Conservation (phyloP, 768 basidiomycete species). For the Russula ochroleuca region DNA sequence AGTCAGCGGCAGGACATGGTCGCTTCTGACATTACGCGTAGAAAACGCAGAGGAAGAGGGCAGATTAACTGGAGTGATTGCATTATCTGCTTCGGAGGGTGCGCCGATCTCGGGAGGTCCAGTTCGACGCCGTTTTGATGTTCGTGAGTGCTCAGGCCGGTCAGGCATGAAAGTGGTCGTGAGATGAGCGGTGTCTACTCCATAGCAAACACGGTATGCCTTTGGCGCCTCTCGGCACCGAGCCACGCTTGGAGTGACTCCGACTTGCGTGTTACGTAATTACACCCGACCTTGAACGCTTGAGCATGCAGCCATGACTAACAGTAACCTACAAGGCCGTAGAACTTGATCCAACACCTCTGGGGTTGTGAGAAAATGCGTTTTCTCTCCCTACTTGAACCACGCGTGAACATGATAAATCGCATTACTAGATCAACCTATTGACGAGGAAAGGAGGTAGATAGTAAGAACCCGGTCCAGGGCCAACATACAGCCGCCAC, state of each 20-base stretch:
- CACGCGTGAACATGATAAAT: neutral
- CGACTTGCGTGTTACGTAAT: no score
- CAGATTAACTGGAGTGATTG: constrained; percentile 36
- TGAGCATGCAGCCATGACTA: no score
- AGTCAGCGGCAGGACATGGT: constrained; percentile 42
- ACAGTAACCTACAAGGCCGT: no score
- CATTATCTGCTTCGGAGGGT: constrained; percentile 43
- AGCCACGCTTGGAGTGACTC: neutral
- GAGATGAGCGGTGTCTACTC: neutral
- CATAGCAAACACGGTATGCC: no score
- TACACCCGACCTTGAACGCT: no score
- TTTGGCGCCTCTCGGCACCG: neutral
- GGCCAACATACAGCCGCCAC: constrained; percentile 26
- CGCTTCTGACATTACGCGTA: constrained; percentile 33
- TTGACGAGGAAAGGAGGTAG: neutral
- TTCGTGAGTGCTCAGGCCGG: constrained; percentile 18
- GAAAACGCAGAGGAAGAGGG: constrained; percentile 54
- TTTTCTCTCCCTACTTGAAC: neutral
- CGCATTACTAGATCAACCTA: neutral
- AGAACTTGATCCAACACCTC: neutral
- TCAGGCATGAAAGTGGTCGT: constrained; percentile 12
- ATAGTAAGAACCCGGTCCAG: constrained; percentile 6
- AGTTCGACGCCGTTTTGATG: constrained; percentile 34
- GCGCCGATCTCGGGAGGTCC: constrained; percentile 38
- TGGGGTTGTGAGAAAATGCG: neutral